Percentiles rank a stretch among this genome's conserved stretches.
phyloP scores from a whole-genome alignment of 2,329 filamentous ascomycete genomes.

The Aspergillus eucalypticola region DNA sequence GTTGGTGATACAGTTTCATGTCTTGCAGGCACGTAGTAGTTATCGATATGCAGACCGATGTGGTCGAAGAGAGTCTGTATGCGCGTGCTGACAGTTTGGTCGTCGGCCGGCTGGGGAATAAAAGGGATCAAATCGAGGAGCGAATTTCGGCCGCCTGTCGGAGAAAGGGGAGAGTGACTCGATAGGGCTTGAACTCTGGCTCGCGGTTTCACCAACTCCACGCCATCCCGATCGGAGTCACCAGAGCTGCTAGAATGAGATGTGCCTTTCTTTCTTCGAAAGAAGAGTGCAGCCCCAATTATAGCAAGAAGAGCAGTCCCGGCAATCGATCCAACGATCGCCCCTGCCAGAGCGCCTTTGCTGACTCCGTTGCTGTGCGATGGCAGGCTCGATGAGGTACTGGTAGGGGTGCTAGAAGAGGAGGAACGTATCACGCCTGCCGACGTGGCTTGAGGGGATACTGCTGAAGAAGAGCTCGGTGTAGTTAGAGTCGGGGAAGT shows the following conservation, averaged over 20 bases:
- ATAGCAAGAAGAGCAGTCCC: constrained; percentile 24
- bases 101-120: constrained; percentile 34
- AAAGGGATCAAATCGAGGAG: constrained; percentile 11
- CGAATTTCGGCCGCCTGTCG: not conserved
- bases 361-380: constrained; percentile 4
- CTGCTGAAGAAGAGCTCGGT: too few relatives aligned
- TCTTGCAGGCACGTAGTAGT: constrained; percentile 30
- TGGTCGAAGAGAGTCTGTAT: constrained; percentile 37
- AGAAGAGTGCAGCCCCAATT: constrained; percentile 22
- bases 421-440: too few relatives aligned
- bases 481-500: too few relatives aligned
- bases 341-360: constrained; percentile 26
- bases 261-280: constrained; percentile 8
- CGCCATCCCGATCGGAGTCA: not conserved
- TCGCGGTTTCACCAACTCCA: not conserved
- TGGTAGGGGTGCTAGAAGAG: not conserved
- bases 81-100: constrained; percentile 25
- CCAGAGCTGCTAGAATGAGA: not conserved
- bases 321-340: constrained; percentile 27
- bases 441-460: too few relatives aligned
- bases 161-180: not conserved
- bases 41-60: constrained; percentile 38
- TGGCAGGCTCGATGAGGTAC: not conserved
- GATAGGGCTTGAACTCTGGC: not conserved
- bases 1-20: not conserved